Evolutionary conservation across 352 stramenopile genomes (phyloP).

Genomic region (Phytophthora pistaciae): DNA sequence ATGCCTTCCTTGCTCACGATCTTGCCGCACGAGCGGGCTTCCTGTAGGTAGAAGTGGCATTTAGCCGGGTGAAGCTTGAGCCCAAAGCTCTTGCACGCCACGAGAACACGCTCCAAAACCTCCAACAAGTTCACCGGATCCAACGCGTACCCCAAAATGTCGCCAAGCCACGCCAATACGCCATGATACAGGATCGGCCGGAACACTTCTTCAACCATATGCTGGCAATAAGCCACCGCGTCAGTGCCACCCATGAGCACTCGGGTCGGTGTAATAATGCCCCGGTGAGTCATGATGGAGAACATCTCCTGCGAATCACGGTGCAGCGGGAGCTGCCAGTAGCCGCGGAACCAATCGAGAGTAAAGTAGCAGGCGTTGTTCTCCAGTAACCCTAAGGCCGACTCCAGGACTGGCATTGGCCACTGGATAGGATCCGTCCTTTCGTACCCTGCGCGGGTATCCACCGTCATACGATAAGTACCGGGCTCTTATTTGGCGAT

Average conservation of each 20-base stretch:
- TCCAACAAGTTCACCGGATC: background rate
- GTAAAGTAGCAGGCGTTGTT: constrained; percentile 3
- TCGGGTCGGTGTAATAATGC: constrained; percentile 18
- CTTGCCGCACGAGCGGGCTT: constrained; percentile 11
- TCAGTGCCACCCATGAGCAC: constrained; percentile 21
- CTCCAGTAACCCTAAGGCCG: background rate
- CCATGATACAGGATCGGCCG: background rate
- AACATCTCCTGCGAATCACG: constrained; percentile 13
- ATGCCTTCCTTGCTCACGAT: background rate
- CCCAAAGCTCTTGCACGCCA: background rate
- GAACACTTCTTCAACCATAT: constrained; percentile 10
- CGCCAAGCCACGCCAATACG: constrained; percentile 7
- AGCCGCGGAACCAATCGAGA: constrained; percentile 22
- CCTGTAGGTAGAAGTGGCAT: constrained; percentile 1
- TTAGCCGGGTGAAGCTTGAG: constrained; percentile 9
- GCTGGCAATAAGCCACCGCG: constrained; percentile 3
- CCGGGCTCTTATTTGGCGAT: background rate
- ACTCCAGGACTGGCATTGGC: background rate
- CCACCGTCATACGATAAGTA: background rate
- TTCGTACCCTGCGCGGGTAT: background rate
- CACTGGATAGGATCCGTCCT: background rate
- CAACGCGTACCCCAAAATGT: constrained; percentile 9
- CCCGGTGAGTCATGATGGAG: constrained; percentile 6
- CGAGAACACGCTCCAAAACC: constrained; percentile 7
- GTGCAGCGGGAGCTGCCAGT: constrained; percentile 20